Evolutionary conservation across 116 monocot species (phyloP).

Genomic region (Zostera marina): DNA sequence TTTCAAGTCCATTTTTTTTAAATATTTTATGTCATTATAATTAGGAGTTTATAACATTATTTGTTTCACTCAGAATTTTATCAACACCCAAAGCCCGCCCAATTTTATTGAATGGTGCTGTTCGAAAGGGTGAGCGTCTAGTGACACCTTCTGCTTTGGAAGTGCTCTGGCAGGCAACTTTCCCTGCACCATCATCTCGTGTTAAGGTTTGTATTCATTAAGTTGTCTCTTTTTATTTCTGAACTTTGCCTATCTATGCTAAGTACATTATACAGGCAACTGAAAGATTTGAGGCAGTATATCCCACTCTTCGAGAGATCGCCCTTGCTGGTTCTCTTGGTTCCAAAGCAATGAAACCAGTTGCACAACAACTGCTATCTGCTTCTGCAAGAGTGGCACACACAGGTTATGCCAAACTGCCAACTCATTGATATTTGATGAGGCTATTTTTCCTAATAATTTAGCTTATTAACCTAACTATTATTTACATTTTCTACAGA

Average conservation of each 20-base stretch:
- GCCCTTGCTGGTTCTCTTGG: conserved; percentile 76
- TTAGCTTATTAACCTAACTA: background rate
- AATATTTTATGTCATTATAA: background rate
- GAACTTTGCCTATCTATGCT: background rate
- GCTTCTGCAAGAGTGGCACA: conserved; percentile 40
- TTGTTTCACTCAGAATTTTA: conserved; percentile 31
- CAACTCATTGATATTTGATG: too few relatives aligned
- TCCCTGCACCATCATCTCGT: conserved; percentile 49
- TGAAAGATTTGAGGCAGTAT: conserved; percentile 75
- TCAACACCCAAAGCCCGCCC: conserved; percentile 45
- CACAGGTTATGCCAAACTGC: conserved; percentile 53
- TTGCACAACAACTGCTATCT: conserved; percentile 62
- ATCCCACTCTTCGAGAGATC: conserved; percentile 73
- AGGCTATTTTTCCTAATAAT: too few relatives aligned
- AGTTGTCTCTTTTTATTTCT: background rate
- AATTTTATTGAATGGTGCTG: conserved; percentile 72
- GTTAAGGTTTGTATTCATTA: conserved; percentile 40
- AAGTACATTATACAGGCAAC: conserved; percentile 44
- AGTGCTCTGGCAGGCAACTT: conserved; percentile 62
- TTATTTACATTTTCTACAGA: conserved; percentile 40
- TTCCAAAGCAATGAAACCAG: conserved; percentile 80
- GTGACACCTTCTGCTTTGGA: conserved; percentile 75
- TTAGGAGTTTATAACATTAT: background rate
- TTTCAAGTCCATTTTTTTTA: conserved; percentile 6
- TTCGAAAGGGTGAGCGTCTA: conserved; percentile 88